Base-by-base conservation (phyloP, 192 early-diverging fungal genomes). In the Coemansia sp. region DNA sequence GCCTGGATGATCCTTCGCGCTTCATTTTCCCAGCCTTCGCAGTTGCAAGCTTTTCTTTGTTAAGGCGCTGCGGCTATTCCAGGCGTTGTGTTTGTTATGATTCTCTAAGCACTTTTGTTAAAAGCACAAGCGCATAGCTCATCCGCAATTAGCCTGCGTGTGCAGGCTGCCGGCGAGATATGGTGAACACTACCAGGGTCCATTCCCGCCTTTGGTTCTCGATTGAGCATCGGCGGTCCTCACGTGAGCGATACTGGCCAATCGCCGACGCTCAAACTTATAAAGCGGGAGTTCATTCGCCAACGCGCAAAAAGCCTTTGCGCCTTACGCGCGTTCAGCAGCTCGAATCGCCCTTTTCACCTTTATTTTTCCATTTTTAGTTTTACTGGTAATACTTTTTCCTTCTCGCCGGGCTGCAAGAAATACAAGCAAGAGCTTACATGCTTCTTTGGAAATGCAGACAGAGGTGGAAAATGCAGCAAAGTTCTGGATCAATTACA, bases 391-490 rank as follows among this genome's bases (percentile, higher is more conserved):
- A 43, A 43, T 43, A 43, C 41, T 15, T 15, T 43, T 11, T n/a
- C 15, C 15, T 43, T 43, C 10, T 43, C 15, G 41, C 12, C 41
- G 41, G 15, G 41, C 41, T 32, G 29, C 29, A 32, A 32, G 29
- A 32, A 32, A 32, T 7, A 32, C 29, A 32, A 32, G 29, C 29
- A 32, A 32, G 29, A 32, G 29, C 29, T 32, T 79, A 64, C 37
- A 80, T 80, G 72, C 62, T 21, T 57, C 48, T 58, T 23, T 27
- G 53, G 37, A 61, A 59, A 80, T 80, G 77, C 77, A 80, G 43
- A 74, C 72, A 52, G 77, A 80, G 62, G 63, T 80, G 11, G 77
- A 74, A 65, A 71, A 67, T 63, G 70, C 69, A 23, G 77, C 77
- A 52, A 63, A 39, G 35, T 79, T 79, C 58, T 79, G 77, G 77